A percentile compares a stretch with the other conserved stretches of the same genome.
Conservation (phyloP, 2,329 filamentous ascomycete species). For the Eutypella sp. region DNA sequence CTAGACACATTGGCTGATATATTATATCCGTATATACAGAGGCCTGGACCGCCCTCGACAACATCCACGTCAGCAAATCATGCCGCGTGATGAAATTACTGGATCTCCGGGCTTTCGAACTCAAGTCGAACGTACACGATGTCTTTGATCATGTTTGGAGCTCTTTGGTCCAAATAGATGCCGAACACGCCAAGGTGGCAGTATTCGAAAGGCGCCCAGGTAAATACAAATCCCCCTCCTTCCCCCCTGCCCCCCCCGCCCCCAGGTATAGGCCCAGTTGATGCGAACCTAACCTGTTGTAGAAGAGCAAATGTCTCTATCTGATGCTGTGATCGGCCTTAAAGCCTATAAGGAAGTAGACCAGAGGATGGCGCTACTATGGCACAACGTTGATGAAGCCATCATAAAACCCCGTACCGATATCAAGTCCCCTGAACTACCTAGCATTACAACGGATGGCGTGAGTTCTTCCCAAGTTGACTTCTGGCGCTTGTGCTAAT, state of each 20-base stretch:
- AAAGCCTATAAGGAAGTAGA: slow-evolving; percentile 58
- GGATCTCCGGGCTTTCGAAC: slow-evolving; percentile 56
- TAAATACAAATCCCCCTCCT: slow-evolving; percentile 21
- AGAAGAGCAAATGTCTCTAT: slow-evolving; percentile 49
- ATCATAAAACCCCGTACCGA: slow-evolving; percentile 58
- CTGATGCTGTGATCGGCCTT: slow-evolving; percentile 51
- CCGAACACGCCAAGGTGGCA: slow-evolving; percentile 47
- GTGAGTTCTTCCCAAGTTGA: slow-evolving; percentile 25
- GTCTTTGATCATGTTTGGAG: slow-evolving; percentile 69
- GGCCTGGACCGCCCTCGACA: slow-evolving; percentile 53
- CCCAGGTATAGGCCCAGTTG: no score
- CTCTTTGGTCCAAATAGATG: slow-evolving; percentile 59
- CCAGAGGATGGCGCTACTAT: slow-evolving; percentile 54
- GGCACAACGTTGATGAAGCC: slow-evolving; percentile 56
- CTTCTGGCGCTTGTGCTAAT: slow-evolving; percentile 9
- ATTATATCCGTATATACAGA: no score
- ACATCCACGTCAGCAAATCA: slow-evolving; percentile 55
- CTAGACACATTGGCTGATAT: slow-evolving; percentile 15
- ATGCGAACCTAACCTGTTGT: slow-evolving; percentile 15
- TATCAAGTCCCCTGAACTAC: slow-evolving; percentile 28
- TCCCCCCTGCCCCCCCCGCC: not conserved
- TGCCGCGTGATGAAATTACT: slow-evolving; percentile 62
- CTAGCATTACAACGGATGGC: slow-evolving; percentile 36
- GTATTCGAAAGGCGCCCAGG: slow-evolving; percentile 50
- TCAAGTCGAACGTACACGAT: slow-evolving; percentile 62